Evolutionary conservation across 2,329 filamentous ascomycete species (phyloP), one percentile per base, ranked within the genome.

Genomic region (Verticillium zaregamsianum): DNA sequence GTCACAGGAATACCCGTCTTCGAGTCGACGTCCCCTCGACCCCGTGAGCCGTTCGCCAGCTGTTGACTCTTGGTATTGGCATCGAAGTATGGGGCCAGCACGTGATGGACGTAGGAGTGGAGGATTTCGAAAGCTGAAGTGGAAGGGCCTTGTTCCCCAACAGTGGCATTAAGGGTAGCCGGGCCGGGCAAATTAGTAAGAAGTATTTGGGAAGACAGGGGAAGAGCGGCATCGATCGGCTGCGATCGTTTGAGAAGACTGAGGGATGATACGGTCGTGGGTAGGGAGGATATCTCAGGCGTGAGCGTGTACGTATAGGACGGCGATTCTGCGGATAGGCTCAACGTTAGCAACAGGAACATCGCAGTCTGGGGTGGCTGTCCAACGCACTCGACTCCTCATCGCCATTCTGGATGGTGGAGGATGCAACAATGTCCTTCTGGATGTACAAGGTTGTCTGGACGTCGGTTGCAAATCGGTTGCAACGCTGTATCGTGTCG

Each of bases 1-100:
- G 95, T 94, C n/a, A 94, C 92, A 17, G 95, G 93, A 65, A 99
- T 93, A 63, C 95, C 95, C 20, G 92, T 96, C 79, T 96, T 96
- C 55, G 91, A 88, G 71, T 98, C 95, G 58, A 91, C 88, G 70
- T 98, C 93, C 23, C 90, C 86, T 70, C 92, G 88, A 66, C 87
- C 88, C 71, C 91, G 89, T 60, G 82, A 80, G 17, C 87, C 86
- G 71, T 85, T 86, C 62, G 79, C 79, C 58, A 85, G 78, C 72
- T 92, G 90, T 69, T 92, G 89, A 66, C 84, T 90, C 78, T 93
- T 94, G 62, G 93, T 96, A 74, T 93, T 96, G 69, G 93, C 94
- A 80, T 99, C 94, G 73, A 99, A 99, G 77, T 97, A 98, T 45
- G 96, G 95, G 69, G 92, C 92, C 72, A 99, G 82, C 67, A 91